A percentile compares a stretch with the other conserved stretches of the same genome.
Evolutionary conservation across 1,284 basidiomycete genomes (phyloP).

Genomic region (Puccinia novopanici): DNA sequence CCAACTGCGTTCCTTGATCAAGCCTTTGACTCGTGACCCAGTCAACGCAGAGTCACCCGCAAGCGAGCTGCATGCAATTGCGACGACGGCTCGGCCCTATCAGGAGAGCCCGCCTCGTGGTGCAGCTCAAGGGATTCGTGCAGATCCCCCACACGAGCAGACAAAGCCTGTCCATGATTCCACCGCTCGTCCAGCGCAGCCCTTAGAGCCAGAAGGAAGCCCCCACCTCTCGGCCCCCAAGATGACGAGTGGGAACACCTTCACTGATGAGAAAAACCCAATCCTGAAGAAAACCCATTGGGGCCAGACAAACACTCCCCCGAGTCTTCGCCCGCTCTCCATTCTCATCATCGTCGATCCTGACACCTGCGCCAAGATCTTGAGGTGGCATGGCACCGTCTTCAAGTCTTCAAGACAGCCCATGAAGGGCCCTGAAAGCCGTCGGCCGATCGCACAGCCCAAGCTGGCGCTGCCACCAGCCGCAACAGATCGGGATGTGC

Average conservation of each 20-base stretch:
- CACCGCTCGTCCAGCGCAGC: too few relatives aligned
- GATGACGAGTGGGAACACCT: background rate
- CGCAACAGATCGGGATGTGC: background rate
- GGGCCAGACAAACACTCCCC: background rate
- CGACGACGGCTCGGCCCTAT: background rate
- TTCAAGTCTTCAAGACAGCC: conserved; percentile 11
- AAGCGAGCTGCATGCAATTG: background rate
- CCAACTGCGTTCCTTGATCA: background rate
- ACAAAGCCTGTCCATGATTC: too few relatives aligned
- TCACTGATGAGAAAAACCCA: background rate
- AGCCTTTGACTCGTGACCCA: background rate
- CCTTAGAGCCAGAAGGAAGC: too few relatives aligned
- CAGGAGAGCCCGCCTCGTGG: background rate
- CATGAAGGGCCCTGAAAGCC: background rate
- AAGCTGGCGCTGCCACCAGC: background rate
- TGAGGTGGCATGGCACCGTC: background rate
- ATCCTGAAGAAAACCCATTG: background rate
- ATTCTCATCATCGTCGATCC: background rate
- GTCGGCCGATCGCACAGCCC: background rate
- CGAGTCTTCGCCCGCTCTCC: background rate
- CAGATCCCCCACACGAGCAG: background rate
- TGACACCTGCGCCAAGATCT: background rate
- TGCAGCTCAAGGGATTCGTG: background rate
- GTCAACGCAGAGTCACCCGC: background rate
- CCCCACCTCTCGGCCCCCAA: too few relatives aligned